Evolutionary conservation across 192 early-diverging fungal species (phyloP).

Genomic region (Rhizophagus prolifer): DNA sequence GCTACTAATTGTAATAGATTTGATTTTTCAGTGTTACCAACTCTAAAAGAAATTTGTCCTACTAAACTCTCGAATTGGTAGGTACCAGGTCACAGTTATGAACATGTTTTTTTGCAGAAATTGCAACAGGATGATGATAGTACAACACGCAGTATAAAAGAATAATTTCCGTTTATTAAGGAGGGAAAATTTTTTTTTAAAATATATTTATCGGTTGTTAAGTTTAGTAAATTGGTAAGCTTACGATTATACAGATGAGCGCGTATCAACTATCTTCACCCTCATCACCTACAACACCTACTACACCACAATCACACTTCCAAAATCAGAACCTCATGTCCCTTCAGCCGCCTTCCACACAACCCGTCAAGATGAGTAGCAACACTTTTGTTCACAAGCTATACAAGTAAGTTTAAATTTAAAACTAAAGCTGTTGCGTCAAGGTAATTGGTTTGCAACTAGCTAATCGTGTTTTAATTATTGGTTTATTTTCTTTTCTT

Average conservation of each 20-base stretch:
- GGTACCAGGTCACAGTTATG: too few relatives aligned
- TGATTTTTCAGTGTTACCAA: too few relatives aligned
- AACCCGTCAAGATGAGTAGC: constrained; percentile 45
- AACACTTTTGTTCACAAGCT: constrained; percentile 61
- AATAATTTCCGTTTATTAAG: too few relatives aligned
- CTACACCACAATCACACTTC: constrained; percentile 40
- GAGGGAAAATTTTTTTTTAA: neutral
- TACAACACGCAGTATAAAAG: too few relatives aligned
- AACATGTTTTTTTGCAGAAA: too few relatives aligned
- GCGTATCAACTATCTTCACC: neutral
- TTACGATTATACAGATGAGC: constrained; percentile 8
- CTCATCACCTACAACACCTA: constrained; percentile 38
- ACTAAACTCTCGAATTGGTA: too few relatives aligned
- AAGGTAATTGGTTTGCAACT: neutral
- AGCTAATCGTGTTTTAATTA: neutral
- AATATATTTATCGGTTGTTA: neutral
- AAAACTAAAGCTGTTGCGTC: neutral
- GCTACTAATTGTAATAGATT: too few relatives aligned
- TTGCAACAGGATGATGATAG: too few relatives aligned
- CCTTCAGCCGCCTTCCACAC: constrained; percentile 43
- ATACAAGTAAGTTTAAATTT: constrained; percentile 47
- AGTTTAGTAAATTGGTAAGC: neutral
- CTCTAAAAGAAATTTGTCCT: too few relatives aligned
- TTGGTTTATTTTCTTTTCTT: neutral
- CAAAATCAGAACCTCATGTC: constrained; percentile 40